Base-by-base conservation (phyloP, 1,139 yeast genomes). In the Ashbya aceris region DNA sequence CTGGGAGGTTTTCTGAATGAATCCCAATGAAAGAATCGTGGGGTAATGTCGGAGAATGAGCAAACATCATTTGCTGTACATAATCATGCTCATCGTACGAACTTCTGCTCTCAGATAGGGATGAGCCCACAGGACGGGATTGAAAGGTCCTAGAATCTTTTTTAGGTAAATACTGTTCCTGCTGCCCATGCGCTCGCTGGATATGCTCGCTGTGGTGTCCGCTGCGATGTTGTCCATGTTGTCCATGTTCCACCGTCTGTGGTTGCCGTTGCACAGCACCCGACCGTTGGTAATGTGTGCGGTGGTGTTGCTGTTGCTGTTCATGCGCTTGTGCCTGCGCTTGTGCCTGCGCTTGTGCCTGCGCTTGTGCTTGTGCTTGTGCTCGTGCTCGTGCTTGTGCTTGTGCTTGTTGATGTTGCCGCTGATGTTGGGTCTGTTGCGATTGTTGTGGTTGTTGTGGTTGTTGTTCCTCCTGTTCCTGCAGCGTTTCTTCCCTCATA, bases 1-100 rank as follows among this genome's bases (percentile, higher is more conserved):
- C 64, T 11, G 70, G 67, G 41, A 64, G 63, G 38, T 66, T 63
- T 28, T 61, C 65, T 1, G 68, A 57, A 35, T 66, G 65, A 11
- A 65, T 65, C 11, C 67, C 69, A 46, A 48, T 47, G 30, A 52
- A 48, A n/a, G 55, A 51, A 11, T 56, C 62, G 29, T 49, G 58
- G 29, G 52, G 29, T 26, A 52, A 52, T 9, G 49, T 32, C 11
- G 56, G 57, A 20, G 57, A 52, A 33, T 54, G 59, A 27, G 47
- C 46, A 10, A 51, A 48, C 34, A 53, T 45, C 42, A 48, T 40
- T 39, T 50, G 58, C 11, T 49, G 51, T 30, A 54, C 54, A 27
- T 43, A 44, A 14, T 50, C 52, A 12, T 41, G 43, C 17, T 47
- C 54, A 45, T 30, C 45, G 38, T 38, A 46, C 11, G 40, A 41